phyloP scores from a whole-genome alignment of 2,329 filamentous ascomycete species.

The Mollisiaceae sp. region DNA sequence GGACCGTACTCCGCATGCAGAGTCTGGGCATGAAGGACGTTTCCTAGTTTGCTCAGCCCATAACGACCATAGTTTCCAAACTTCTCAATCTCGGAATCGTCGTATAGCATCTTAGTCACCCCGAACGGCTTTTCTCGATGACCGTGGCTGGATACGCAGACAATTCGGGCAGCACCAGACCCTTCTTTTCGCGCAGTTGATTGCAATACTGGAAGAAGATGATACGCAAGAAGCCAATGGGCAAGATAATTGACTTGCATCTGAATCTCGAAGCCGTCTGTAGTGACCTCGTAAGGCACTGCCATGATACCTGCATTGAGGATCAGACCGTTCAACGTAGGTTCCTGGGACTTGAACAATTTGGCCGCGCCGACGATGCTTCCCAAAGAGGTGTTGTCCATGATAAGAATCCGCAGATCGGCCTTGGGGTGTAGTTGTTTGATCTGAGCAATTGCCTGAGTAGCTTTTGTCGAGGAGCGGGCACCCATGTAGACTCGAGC shows the following conservation, averaged over 20 bases:
- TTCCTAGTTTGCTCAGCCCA: conserved; percentile 31
- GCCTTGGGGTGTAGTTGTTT: conserved; percentile 48
- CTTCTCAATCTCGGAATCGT: conserved; percentile 15
- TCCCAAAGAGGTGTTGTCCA: conserved; percentile 37
- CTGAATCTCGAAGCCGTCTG: conserved; percentile 44
- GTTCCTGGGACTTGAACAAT: conserved; percentile 40
- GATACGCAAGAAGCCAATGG: conserved; percentile 38
- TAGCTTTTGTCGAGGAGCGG: conserved; percentile 46
- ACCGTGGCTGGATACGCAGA: conserved; percentile 27
- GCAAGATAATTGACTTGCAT: conserved; percentile 45
- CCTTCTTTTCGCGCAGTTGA: conserved; percentile 24
- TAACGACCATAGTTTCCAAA: conserved; percentile 21
- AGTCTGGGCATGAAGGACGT: conserved; percentile 29
- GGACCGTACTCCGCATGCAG: conserved; percentile 30
- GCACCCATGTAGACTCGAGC: conserved; percentile 56
- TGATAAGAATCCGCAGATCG: conserved; percentile 48
- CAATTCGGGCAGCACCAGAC: conserved; percentile 25
- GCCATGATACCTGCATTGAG: conserved; percentile 53
- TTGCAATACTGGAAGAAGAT: conserved; percentile 26
- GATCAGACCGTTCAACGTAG: conserved; percentile 47
- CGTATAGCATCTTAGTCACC: conserved; percentile 22
- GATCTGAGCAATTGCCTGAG: conserved; percentile 45
- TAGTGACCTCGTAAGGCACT: conserved; percentile 42
- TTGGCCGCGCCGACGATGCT: conserved; percentile 40
- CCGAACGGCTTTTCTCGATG: conserved; percentile 24